These are phyloP conservation scores for Lasiodiplodia sp. DNA, from an alignment of 2,329 filamentous ascomycete genomes.

Conservation along the genomic window DNA sequence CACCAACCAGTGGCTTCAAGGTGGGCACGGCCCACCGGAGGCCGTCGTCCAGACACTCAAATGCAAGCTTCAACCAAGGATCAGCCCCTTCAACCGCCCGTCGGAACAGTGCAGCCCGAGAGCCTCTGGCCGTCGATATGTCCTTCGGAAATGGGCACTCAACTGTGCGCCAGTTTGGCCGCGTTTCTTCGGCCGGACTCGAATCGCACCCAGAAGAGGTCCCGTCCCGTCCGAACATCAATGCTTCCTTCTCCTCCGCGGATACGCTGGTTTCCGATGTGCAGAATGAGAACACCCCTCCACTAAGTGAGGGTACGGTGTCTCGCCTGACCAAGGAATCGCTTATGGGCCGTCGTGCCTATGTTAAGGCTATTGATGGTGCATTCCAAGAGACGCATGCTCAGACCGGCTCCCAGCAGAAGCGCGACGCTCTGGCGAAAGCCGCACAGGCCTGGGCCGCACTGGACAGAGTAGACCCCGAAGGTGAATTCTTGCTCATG, in stretches of 20 bases:
- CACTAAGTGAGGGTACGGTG: slow-evolving; percentile 58
- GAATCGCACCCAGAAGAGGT: slow-evolving; percentile 22
- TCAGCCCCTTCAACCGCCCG: slow-evolving; percentile 54
- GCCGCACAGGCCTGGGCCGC: slow-evolving; percentile 86
- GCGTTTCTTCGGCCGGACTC: slow-evolving; percentile 72
- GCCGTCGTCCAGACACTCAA: slow-evolving; percentile 45
- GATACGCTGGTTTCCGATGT: slow-evolving; percentile 19
- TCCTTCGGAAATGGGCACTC: slow-evolving; percentile 94
- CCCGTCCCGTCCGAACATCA: slow-evolving; percentile 7
- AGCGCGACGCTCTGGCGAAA: slow-evolving; percentile 82
- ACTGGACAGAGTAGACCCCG: slow-evolving; percentile 86
- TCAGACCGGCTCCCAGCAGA: slow-evolving; percentile 73
- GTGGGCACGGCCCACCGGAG: slow-evolving; percentile 40
- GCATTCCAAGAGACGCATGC: slow-evolving; percentile 85
- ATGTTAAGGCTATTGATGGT: slow-evolving; percentile 81
- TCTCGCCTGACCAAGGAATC: slow-evolving; percentile 72
- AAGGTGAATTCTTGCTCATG: slow-evolving; percentile 86
- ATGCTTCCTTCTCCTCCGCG: slow-evolving; percentile 23
- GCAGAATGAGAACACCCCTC: slow-evolving; percentile 67
- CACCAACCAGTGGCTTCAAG: slow-evolving; percentile 41
- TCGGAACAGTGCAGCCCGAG: slow-evolving; percentile 62
- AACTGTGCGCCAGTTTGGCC: slow-evolving; percentile 88
- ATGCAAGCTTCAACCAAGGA: slow-evolving; percentile 48
- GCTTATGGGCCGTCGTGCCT: slow-evolving; percentile 79
- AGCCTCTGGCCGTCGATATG: slow-evolving; percentile 86